Base-by-base conservation (phyloP, 257 asterid species). In the Jacaranda mimosifolia region DNA sequence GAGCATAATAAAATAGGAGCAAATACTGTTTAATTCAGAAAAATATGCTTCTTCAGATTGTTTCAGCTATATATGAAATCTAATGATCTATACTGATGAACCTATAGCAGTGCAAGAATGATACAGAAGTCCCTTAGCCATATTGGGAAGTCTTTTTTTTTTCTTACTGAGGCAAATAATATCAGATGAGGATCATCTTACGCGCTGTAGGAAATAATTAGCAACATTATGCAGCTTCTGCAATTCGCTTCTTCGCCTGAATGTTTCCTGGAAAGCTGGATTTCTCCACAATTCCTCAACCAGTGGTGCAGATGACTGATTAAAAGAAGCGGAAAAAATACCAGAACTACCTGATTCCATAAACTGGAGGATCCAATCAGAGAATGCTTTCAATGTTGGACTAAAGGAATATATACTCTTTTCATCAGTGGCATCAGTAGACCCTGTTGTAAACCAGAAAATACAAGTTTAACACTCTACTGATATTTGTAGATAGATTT, bases 361-460 rank as follows among this genome's bases (percentile, higher is more conserved):
- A 59, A 82, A 80, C 45, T 89, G 75, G 75, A 84, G 88, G 74
- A 90, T 89, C 93, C 96, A 88, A 74, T 85, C 87, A 45, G 91
- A 83, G 72, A 88, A 85, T 48, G 84, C 79, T 77, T 81, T 86
- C 79, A 86, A 82, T 77, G 83, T 81, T 3, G 84, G 89, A 74
- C 88, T 56, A 70, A 86, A 74, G 67, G 87, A 81, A 82, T 86
- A 86, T 69, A 65, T 43, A 56, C 76, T 86, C 65, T 80, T 81
- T 73, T 79, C 80, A 75, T 62, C 83, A 32, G 18, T 58, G 62
- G 60, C 87, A 70, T 10, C 80, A 66, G 51, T 40, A 49, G 48
- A 40, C 43, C 87, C 90, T 89, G 89, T 55, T 43, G 74, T 62
- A 17, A 66, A 58, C 75, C 85, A 81, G 56, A 84, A 82, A 58